phyloP scores from a whole-genome alignment of 2,329 filamentous ascomycete genomes.

The Blumeria hordei region DNA sequence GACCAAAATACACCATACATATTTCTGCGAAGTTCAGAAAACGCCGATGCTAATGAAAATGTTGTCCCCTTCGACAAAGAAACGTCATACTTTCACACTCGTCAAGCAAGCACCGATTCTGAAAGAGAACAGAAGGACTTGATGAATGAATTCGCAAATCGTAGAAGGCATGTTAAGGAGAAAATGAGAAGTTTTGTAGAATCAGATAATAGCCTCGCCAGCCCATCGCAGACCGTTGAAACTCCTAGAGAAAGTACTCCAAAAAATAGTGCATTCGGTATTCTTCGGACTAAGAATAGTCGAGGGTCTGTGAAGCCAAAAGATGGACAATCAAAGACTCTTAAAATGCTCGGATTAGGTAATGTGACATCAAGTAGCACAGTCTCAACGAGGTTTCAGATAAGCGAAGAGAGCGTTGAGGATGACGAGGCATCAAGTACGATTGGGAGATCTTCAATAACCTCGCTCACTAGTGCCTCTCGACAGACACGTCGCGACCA shows the following conservation, averaged over 20 bases:
- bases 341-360: slow-evolving; percentile 36
- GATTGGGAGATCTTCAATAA: too few species aligned
- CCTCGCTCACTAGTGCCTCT: too few species aligned
- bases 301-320: slow-evolving; percentile 35
- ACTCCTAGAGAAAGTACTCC: slow-evolving; percentile 14
- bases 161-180: slow-evolving; percentile 47
- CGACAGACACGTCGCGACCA: too few species aligned
- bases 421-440: too few species aligned
- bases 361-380: slow-evolving; percentile 5
- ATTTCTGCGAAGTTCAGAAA: not conserved
- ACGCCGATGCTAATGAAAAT: not conserved
- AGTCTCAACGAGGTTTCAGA: too few species aligned
- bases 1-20: too few species aligned
- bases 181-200: slow-evolving; percentile 46
- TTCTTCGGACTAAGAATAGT: slow-evolving; percentile 43
- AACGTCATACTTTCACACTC: slow-evolving; percentile 17
- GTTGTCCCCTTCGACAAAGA: slow-evolving; percentile 9
- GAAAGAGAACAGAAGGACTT: slow-evolving; percentile 43
- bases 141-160: slow-evolving; percentile 44
- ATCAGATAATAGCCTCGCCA: slow-evolving; percentile 24
- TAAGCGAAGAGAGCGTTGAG: too few species aligned
- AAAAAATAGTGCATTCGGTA: slow-evolving; percentile 32
- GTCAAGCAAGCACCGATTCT: slow-evolving; percentile 24
- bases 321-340: slow-evolving; percentile 26
- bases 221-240: slow-evolving; percentile 10